A percentile compares a stretch with the other conserved stretches of the same genome.
phyloP scores from a whole-genome alignment of 169 alveolate species.

The Plasmodium knowlesi region DNA sequence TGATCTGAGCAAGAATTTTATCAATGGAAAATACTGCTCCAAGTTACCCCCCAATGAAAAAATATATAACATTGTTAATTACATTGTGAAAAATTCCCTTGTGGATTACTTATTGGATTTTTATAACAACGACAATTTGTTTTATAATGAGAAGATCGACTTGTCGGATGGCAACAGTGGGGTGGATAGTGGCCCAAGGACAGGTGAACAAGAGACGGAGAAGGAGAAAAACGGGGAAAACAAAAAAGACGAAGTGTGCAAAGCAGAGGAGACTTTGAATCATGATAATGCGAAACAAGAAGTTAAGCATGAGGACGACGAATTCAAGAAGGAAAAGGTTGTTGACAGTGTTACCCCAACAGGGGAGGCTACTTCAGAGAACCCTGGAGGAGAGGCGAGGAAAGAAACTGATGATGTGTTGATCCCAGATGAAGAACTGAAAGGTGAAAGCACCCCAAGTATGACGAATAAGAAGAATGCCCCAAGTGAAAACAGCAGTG shows the following conservation, averaged over 20 bases:
- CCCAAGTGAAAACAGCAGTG: background rate
- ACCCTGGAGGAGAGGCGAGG: background rate
- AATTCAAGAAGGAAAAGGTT: background rate
- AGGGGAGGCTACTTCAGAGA: background rate
- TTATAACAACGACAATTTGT: constrained; percentile 25
- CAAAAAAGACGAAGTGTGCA: background rate
- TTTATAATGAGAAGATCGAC: constrained; percentile 25
- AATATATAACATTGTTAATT: constrained; percentile 27
- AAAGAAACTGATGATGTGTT: background rate
- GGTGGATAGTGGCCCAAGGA: background rate
- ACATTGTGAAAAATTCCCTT: constrained; percentile 42
- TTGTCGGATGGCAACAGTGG: background rate
- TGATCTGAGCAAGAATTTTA: constrained; percentile 36
- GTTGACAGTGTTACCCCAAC: background rate
- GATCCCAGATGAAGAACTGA: background rate
- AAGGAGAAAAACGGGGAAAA: background rate
- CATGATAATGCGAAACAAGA: background rate
- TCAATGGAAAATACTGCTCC: constrained; percentile 52
- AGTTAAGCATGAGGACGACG: background rate
- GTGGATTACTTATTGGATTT: constrained; percentile 25
- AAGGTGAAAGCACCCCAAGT: background rate
- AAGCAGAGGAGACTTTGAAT: background rate
- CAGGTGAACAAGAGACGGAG: background rate
- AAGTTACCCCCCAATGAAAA: constrained; percentile 26
- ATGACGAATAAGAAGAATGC: background rate